Evolutionary conservation across 1,284 basidiomycete species (phyloP), one percentile per base, ranked within the genome.

Genomic region (Cutaneotrichosporon cavernicola): DNA sequence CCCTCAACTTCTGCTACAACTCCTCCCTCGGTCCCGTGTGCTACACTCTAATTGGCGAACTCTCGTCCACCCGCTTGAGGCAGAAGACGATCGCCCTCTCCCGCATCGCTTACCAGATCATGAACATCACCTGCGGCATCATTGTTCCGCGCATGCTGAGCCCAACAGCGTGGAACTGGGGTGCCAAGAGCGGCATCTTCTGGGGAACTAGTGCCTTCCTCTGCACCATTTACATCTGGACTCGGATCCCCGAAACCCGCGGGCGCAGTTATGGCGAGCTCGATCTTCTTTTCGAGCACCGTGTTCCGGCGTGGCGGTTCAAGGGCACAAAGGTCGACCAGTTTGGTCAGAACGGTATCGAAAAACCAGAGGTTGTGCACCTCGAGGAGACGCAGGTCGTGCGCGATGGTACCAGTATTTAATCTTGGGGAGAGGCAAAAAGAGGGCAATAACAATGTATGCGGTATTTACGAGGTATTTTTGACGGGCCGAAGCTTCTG

Each of bases 51-150:
- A 60, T 65, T 14, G 73, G 76, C 31, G 81, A 81, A 56, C 68
- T 81, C 34, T 67, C 72, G 0, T 77, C 78, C n/a, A 80, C 78
- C 5, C 73, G 79, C 18, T 71, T 81, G 2, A 59, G 66, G 49
- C 58, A 64, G 31, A 84, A 83, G 72, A 79, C 83, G 0, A 78
- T 84, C 69, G 83, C 78, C 1, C 77, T 84, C 26, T 75, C 81
- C 13, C 77, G 83, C 21, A 79, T 79, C 63, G 67, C 76, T 5
- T 84, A 83, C 59, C 60, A 68, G 55, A 58, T 69, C 52, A 67
- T 67, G 62, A 67, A 66, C 73, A 79, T 76, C 56, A 71, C 79
- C 36, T 61, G 61, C 34, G 69, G 66, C 14, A 68, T 68, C 57
- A 66, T 70, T 22, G 65, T 63, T 8, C 59, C 59, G 9, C 58